Evolutionary conservation across 257 asterid genomes (phyloP), one percentile per base, ranked within the genome.

Genomic region (Gentiana dahurica): DNA sequence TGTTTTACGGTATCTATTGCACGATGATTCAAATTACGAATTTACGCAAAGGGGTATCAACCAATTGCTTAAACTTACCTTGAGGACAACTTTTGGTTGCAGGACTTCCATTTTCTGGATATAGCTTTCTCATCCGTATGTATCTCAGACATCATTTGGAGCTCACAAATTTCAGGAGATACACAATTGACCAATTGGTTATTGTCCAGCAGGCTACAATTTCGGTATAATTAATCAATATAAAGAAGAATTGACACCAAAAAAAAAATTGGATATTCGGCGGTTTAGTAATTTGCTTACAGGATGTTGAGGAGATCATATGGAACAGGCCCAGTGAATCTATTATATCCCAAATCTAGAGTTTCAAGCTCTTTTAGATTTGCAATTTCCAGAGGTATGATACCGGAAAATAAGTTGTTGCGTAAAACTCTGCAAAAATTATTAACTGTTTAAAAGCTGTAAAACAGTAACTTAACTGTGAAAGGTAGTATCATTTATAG

Each of bases 371-470:
- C 79, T 58, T 76, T 81, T 49, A 91, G 70, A 60, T 68, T 68
- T 49, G 70, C 66, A 54, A 91, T 75, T 65, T 79, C 86, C 15
- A 72, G 73, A 9, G 98, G 98, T 52, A 91, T 69, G 69, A 57
- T 59, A 49, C 96, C 98, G 10, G 75, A 77, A 71, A 91, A 91
- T 5, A 92, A 87, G 71, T 91, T 91, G 73, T 91, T 85, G 65
- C 89, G 80, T 59, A 91, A 69, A 62, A 71, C 69, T 77, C 98
- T 91, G 87, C 68, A 8, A 54, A 11, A 53, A 39, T 8, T 36
- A 71, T 43, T 15, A 58, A 9, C 12, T 32, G n/a, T 38, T 5
- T 36, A 34, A 36, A 64, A 49, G 63, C 33, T 11, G 54, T 47
- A 15, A 34, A 24, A 2, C 7, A 10, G 9, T 4, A 4, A 41